Evolutionary conservation across 805 yeast species (phyloP).

Genomic region (Zygotorulaspora sp.): DNA sequence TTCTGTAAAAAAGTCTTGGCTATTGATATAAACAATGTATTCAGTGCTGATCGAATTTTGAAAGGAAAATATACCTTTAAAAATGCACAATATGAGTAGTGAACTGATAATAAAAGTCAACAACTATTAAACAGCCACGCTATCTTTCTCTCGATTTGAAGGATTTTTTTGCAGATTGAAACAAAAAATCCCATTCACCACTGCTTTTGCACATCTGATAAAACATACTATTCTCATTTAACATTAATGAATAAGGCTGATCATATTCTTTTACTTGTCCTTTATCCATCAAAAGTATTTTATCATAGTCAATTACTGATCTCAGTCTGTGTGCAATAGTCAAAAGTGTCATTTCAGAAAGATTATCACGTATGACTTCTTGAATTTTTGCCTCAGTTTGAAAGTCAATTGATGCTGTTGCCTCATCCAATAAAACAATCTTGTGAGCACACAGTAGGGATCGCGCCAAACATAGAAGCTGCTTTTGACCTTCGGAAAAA

Average conservation of each 20-base stretch:
- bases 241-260: constrained; percentile 58
- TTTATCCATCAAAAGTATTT: constrained; percentile 75
- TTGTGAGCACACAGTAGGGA: constrained; percentile 66
- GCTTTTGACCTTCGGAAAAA: constrained; percentile 82
- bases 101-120: too few species aligned
- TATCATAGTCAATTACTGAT: constrained; percentile 79
- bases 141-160: constrained; percentile 31
- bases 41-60: too few species aligned
- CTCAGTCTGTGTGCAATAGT: constrained; percentile 84
- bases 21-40: too few species aligned
- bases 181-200: constrained; percentile 80
- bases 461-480: constrained; percentile 73
- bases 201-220: constrained; percentile 75
- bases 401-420: constrained; percentile 82
- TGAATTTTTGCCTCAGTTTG: constrained; percentile 77
- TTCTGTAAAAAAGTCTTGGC: too few species aligned
- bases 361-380: constrained; percentile 71
- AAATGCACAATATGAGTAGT: too few species aligned
- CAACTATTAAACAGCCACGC: too few species aligned
- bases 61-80: too few species aligned
- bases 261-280: constrained; percentile 75
- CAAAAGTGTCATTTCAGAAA: constrained; percentile 62
- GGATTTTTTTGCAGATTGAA: constrained; percentile 66
- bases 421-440: constrained; percentile 74
- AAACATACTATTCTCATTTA: constrained; percentile 49